These are phyloP conservation scores for Orbilia oligospora DNA, from an alignment of 2,329 filamentous ascomycete species.

Conservation along the genomic window DNA sequence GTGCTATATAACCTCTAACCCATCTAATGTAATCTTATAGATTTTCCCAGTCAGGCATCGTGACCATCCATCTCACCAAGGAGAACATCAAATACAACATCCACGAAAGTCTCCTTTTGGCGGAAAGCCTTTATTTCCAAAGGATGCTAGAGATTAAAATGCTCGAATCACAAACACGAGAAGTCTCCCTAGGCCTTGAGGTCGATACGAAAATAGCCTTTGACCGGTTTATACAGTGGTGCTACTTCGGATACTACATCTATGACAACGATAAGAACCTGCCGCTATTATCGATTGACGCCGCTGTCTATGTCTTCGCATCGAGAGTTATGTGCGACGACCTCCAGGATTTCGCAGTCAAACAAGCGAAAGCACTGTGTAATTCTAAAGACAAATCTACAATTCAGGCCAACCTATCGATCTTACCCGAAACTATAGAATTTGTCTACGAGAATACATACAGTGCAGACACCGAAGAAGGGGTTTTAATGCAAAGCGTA, in stretches of 20 bases:
- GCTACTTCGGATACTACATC: slow-evolving; percentile 20
- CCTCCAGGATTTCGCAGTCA: neutral
- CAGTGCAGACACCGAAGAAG: neutral
- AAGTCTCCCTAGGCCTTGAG: neutral
- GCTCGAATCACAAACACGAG: neutral
- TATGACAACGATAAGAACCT: neutral
- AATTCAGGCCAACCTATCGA: neutral
- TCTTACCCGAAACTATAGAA: neutral
- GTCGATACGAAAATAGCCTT: slow-evolving; percentile 7
- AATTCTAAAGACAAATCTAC: neutral
- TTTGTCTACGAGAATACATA: slow-evolving; percentile 3
- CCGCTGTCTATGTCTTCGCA: slow-evolving; percentile 18
- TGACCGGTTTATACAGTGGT: slow-evolving; percentile 21
- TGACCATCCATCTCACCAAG: neutral
- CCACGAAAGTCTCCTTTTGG: neutral
- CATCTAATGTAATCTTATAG: neutral
- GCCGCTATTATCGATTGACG: neutral
- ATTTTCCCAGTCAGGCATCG: neutral
- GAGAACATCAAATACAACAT: neutral
- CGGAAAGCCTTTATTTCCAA: neutral
- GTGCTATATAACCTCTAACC: neutral
- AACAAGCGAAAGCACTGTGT: neutral
- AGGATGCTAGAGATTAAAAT: neutral
- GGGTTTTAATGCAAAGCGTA: no score
- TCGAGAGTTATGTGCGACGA: neutral